Percentiles rank a stretch among this genome's conserved stretches.
Conservation (phyloP, 2,329 filamentous ascomycete species). For the Eutypella sp. region DNA sequence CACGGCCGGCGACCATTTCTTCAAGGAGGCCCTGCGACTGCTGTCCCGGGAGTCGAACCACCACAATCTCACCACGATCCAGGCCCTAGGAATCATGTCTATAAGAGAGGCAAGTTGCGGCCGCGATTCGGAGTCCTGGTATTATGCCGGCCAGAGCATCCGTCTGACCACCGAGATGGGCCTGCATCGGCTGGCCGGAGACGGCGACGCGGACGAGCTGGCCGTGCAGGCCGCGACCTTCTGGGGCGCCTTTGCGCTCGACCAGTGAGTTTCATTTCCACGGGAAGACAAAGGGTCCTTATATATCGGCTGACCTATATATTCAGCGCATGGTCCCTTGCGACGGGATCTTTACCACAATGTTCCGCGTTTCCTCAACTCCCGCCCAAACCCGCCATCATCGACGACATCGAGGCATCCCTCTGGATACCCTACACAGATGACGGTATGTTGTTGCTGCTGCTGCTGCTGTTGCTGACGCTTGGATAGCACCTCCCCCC, state of each 20-base stretch:
- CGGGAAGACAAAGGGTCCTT: neutral
- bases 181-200: slow-evolving; percentile 50
- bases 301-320: slow-evolving; percentile 15
- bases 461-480: too few species aligned
- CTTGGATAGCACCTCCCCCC: too few species aligned
- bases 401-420: slow-evolving; percentile 55
- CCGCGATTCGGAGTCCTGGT: slow-evolving; percentile 68
- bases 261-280: slow-evolving; percentile 49
- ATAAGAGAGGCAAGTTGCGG: slow-evolving; percentile 70
- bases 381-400: slow-evolving; percentile 55
- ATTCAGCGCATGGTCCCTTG: slow-evolving; percentile 64
- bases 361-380: slow-evolving; percentile 53
- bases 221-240: slow-evolving; percentile 56
- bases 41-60: slow-evolving; percentile 54
- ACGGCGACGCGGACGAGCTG: slow-evolving; percentile 49
- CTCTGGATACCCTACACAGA: slow-evolving; percentile 56
- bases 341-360: slow-evolving; percentile 56
- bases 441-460: slow-evolving; percentile 41
- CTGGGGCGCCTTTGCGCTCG: slow-evolving; percentile 58
- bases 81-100: slow-evolving; percentile 72
- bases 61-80: slow-evolving; percentile 64
- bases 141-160: slow-evolving; percentile 67
- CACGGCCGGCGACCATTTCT: slow-evolving; percentile 69
- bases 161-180: slow-evolving; percentile 69
- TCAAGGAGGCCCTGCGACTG: slow-evolving; percentile 61